Base-by-base conservation (phyloP, 2,329 filamentous ascomycete species). In the Pochonia chlamydosporia region DNA sequence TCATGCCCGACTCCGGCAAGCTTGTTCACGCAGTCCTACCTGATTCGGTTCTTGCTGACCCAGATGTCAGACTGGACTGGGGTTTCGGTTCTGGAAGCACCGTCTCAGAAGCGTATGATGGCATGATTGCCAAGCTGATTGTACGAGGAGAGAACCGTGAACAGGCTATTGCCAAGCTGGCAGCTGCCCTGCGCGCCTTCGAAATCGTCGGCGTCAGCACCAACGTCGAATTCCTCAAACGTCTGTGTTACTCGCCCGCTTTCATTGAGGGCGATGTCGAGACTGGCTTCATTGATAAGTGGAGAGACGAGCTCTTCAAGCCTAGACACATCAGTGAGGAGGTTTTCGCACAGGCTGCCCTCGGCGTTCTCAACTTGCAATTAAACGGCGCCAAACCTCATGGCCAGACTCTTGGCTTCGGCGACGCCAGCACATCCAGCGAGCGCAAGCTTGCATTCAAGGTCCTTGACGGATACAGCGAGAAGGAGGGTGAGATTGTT, bases 61-160 rank as follows among this genome's bases (percentile, higher is more conserved):
- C 85, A 1, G 86, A 90, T 53, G 79, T 97, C 26, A 84, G 93
- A 35, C 90, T 99, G 54, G 93, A 99, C 60, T 90, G 91, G 40
- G 93, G 93, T 2, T 97, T 97, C 63, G 81, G 91, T 24, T 78
- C 90, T 56, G 93, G 93, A 23, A 92, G 96, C 63, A 89, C 89
- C 52, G 88, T 99, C 3, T 95, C 91, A 0, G 89, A 92, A 49
- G 88, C 93, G 46, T 99, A 99, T 66, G 93, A 99, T 58, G 93
- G 93, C 24, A 99, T 99, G 93, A 96, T 99, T 56, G 89, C 93
- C 39, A 99, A 99, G 70, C 79, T 99, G 44, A 99, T 99, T 57
- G 89, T 97, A 5, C 81, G 88, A 49, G 93, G 88, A 1, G 78
- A 81, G 14, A 85, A 85, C 48, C 79, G 93, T 50, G 79, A 86